Conservation (phyloP, 768 basidiomycete genomes). For the Hortiboletus campestris region DNA sequence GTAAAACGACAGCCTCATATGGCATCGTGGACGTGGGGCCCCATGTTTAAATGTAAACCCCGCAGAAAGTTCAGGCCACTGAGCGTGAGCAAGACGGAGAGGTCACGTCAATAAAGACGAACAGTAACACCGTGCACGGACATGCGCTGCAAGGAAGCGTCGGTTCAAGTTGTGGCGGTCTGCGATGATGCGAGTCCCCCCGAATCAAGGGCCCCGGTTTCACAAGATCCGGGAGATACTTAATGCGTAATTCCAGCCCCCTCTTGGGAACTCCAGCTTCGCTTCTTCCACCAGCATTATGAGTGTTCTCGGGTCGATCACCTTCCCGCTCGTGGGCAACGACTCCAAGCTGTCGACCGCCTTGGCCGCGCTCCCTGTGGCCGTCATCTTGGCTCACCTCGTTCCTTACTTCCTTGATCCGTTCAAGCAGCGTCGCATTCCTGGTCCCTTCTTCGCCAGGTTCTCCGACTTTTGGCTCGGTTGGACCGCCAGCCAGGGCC, state of each 20-base stretch:
- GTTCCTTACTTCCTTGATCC: constrained; percentile 56
- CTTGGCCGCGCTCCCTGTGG: constrained; percentile 14
- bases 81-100: no score
- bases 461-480: constrained; percentile 77
- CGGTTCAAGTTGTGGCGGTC: no score
- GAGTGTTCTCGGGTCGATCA: constrained; percentile 13
- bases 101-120: no score
- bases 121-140: no score
- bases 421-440: constrained; percentile 55
- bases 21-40: no score
- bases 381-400: constrained; percentile 31
- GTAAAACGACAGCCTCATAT: no score
- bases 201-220: no score
- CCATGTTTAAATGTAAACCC: no score
- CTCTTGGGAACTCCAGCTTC: not conserved
- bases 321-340: not conserved
- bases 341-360: constrained; percentile 3
- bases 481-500: constrained; percentile 59
- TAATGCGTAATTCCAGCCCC: not conserved
- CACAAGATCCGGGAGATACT: constrained; percentile 4
- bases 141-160: no score
- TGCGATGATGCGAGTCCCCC: no score
- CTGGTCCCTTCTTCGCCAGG: constrained; percentile 70
- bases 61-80: no score
- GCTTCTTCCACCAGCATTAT: constrained; percentile 14